Conservation (phyloP, 305 asterid genomes). For the Solanum aculeatissimum region DNA sequence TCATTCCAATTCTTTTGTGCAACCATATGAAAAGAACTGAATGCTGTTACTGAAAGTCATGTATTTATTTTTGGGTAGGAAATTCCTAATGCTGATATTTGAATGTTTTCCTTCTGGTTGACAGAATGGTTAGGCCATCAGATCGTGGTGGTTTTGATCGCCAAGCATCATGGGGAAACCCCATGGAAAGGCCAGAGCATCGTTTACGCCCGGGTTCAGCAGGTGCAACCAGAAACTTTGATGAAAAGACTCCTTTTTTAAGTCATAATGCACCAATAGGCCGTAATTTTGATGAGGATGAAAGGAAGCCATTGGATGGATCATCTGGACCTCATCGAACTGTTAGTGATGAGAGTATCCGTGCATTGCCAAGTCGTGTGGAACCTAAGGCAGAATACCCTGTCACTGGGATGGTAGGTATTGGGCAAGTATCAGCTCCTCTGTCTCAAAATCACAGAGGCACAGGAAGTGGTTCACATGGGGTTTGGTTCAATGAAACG, state of each 20-base stretch:
- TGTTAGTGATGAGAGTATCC: slow-evolving; percentile 51
- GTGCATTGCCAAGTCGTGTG: slow-evolving; percentile 28
- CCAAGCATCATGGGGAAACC: slow-evolving; percentile 58
- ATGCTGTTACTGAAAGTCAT: neutral
- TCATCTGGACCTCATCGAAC: slow-evolving; percentile 62
- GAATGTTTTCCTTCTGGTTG: neutral
- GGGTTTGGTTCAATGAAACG: slow-evolving; percentile 43
- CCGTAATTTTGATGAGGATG: slow-evolving; percentile 87
- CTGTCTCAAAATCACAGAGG: slow-evolving; percentile 37
- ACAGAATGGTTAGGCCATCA: slow-evolving; percentile 53
- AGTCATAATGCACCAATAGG: slow-evolving; percentile 45
- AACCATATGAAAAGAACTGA: neutral
- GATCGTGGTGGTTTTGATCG: slow-evolving; percentile 62
- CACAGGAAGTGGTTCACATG: slow-evolving; percentile 30
- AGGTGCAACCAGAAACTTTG: slow-evolving; percentile 54
- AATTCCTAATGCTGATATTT: neutral
- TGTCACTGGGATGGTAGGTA: slow-evolving; percentile 30
- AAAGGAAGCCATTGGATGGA: slow-evolving; percentile 86
- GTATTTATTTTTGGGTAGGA: neutral
- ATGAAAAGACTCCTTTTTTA: slow-evolving; percentile 54
- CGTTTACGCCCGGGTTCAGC: slow-evolving; percentile 77
- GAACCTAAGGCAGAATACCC: slow-evolving; percentile 36
- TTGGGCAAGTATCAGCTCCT: slow-evolving; percentile 33
- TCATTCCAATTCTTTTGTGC: neutral
- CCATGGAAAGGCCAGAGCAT: slow-evolving; percentile 51